phyloP scores from a whole-genome alignment of 306 rosid species.

The Senna siamea region DNA sequence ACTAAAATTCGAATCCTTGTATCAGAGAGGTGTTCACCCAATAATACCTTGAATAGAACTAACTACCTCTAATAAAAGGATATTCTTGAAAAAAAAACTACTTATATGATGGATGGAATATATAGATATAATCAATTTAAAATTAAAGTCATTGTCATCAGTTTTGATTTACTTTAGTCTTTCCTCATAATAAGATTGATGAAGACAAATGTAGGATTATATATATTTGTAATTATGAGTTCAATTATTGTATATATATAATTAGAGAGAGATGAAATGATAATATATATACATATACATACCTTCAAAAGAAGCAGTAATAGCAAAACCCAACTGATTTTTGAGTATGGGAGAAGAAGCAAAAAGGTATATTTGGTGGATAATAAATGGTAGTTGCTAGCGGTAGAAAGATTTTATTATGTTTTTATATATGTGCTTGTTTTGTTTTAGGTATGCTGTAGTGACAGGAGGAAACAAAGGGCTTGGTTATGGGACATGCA shows the following conservation, averaged over 20 bases:
- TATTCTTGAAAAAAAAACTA: too few relatives aligned
- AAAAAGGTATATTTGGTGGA: not conserved
- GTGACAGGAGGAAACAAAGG: constrained; percentile 60
- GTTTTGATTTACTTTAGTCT: not conserved
- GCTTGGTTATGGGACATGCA: constrained; percentile 46
- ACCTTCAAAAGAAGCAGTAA: not conserved
- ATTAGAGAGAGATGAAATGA: too few relatives aligned
- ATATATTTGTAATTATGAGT: not conserved
- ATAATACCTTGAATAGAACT: too few relatives aligned
- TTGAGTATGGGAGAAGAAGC: constrained; percentile 7
- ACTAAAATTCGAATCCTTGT: too few relatives aligned
- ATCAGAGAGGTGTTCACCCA: too few relatives aligned
- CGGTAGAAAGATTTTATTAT: too few relatives aligned
- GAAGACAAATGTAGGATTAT: not conserved
- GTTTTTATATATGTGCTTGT: too few relatives aligned
- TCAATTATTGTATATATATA: not conserved
- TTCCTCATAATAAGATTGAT: not conserved
- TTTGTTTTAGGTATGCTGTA: constrained; percentile 50
- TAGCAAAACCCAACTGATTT: too few relatives aligned
- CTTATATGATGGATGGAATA: too few relatives aligned
- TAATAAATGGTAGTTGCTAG: not conserved
- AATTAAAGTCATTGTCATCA: not conserved
- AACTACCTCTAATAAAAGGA: too few relatives aligned
- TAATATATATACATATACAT: not conserved
- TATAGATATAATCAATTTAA: not conserved